Base-by-base conservation (phyloP, 352 stramenopile genomes). In the Phytopythium ostracodes region DNA sequence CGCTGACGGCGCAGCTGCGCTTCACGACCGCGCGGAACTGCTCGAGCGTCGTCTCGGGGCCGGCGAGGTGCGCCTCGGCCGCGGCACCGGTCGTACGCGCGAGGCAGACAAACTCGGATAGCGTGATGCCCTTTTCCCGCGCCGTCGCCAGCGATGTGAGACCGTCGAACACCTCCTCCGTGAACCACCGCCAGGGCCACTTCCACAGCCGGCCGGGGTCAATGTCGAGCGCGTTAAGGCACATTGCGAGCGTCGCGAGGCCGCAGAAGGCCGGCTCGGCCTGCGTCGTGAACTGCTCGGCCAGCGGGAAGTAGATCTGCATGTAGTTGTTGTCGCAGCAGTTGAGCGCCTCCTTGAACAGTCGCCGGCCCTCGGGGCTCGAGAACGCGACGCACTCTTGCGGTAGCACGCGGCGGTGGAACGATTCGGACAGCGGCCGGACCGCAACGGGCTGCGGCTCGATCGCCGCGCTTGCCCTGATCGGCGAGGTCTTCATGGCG, bases 241-340 rank as follows among this genome's bases (percentile, higher is more conserved):
- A 92, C 66, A 96, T 96, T 9, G 85, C 87, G 9, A 94, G 69
- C 17, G 89, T 91, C 2, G 90, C 87, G 14, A 98, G 73, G 0
- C 75, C 89, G 64, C 94, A 98, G 62, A 88, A 98, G 4, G 88
- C 88, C 51, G 96, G 94, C 70, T 97, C 96, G 22, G 92, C 85
- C 62, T 98, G 92, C 1, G 88, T 94, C n/a, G 71, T 91, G 63
- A 96, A 97, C 68, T 96, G 81, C 64, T 97, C 88, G 0, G 87
- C 88, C 59, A 98, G 70, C 8, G 84, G 77, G 65, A 98, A 98
- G 81, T 98, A 99, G 50, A 89, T 92, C 53, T 91, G 78, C 84
- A 93, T 93, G 72, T 83, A 91, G 63, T 89, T 88, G 35, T 27
- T 12, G 24, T 29, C 24, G 22, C 43, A 10, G 20, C 35, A 62